Evolutionary conservation across 1,139 yeast species (phyloP).

Genomic region (Geotrichum bryndzae): DNA sequence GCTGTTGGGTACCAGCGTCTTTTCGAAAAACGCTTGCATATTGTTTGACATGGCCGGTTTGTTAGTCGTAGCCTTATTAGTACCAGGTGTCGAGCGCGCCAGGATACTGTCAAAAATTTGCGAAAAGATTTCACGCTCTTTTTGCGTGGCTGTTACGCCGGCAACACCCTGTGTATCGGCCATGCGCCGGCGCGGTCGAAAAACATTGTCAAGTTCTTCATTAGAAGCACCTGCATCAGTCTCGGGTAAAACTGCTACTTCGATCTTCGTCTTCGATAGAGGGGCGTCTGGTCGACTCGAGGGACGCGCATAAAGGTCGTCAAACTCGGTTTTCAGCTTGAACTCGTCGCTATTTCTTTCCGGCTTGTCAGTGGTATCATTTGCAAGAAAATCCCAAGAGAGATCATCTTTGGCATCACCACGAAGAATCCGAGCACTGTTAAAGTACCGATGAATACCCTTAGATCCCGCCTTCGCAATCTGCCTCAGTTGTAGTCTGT

Average conservation of each 20-base stretch:
- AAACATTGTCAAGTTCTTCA: constrained; percentile 4
- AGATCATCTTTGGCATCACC: neutral
- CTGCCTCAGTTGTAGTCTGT: neutral
- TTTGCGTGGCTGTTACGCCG: constrained; percentile 23
- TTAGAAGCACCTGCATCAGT: neutral
- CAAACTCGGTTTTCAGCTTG: neutral
- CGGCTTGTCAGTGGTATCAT: neutral
- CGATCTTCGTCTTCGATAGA: neutral
- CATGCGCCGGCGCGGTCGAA: constrained; percentile 12
- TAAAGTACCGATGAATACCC: neutral
- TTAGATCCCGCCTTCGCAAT: neutral
- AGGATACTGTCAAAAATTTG: constrained; percentile 26
- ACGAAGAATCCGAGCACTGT: neutral
- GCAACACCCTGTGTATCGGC: constrained; percentile 5
- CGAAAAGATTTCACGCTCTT: constrained; percentile 26
- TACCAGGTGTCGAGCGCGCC: constrained; percentile 16
- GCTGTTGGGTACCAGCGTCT: constrained; percentile 7
- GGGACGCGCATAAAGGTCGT: constrained; percentile 12
- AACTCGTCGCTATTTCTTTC: neutral
- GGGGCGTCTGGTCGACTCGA: constrained; percentile 1
- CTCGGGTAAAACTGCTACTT: neutral
- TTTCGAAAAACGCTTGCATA: constrained; percentile 27
- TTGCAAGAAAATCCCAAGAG: constrained; percentile 5
- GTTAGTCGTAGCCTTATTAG: constrained; percentile 1
- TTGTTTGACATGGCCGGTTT: constrained; percentile 14